These are phyloP conservation scores for Lactarius trivialis DNA, from an alignment of 768 basidiomycete species.

Conservation along the genomic window DNA sequence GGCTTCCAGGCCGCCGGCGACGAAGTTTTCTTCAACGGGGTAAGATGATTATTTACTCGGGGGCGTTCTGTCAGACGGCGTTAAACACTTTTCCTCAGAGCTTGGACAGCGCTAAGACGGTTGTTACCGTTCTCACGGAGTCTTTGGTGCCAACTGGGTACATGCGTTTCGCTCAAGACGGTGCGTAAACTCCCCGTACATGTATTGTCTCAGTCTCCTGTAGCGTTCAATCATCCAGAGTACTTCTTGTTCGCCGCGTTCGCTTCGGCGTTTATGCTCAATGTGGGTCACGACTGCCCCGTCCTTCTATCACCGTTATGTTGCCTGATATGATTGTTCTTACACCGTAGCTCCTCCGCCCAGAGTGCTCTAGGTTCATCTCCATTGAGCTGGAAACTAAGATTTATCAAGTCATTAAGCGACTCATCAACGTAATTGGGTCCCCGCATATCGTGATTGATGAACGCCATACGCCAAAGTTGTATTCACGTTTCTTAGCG, in stretches of 20 bases:
- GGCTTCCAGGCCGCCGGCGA: slow-evolving; percentile 22
- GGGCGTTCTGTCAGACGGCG: slow-evolving; percentile 6
- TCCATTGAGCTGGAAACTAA: slow-evolving; percentile 50
- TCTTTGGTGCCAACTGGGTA: slow-evolving; percentile 24
- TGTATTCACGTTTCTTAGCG: slow-evolving; percentile 74
- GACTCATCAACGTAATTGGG: slow-evolving; percentile 59
- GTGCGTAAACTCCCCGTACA: slow-evolving; percentile 12
- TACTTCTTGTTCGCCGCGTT: slow-evolving; percentile 29
- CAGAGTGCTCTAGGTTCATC: slow-evolving; percentile 60
- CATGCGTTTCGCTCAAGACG: slow-evolving; percentile 27
- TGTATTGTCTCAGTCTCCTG: background rate
- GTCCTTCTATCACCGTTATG: too few relatives aligned
- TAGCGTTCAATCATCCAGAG: slow-evolving; percentile 1
- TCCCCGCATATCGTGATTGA: slow-evolving; percentile 71
- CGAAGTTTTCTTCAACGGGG: slow-evolving; percentile 28
- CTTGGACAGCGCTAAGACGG: slow-evolving; percentile 19
- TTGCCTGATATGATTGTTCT: background rate
- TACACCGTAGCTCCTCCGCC: slow-evolving; percentile 64
- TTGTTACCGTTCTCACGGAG: slow-evolving; percentile 20
- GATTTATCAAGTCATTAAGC: slow-evolving; percentile 57
- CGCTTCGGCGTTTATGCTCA: slow-evolving; percentile 76
- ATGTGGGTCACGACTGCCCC: slow-evolving; percentile 41
- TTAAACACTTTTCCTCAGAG: slow-evolving; percentile 10
- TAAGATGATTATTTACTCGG: slow-evolving; percentile 10
- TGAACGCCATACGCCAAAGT: slow-evolving; percentile 71